Evolutionary conservation across 2,329 filamentous ascomycete species (phyloP).

Genomic region (Sclerotinia spermophila): DNA sequence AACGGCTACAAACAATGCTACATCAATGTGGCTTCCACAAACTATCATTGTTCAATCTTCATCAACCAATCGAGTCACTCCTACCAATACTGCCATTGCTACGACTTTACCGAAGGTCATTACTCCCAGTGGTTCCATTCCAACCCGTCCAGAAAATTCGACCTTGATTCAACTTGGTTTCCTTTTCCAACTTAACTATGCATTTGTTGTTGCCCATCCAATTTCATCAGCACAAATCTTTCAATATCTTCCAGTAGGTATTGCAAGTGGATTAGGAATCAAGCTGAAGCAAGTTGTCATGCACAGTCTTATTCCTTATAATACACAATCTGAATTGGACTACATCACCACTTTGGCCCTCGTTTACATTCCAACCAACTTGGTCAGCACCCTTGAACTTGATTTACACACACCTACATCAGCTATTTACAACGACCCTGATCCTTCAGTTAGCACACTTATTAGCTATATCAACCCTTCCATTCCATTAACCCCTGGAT

Average conservation of each 20-base stretch:
- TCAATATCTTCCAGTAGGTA: conserved; percentile 65
- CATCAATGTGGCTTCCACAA: conserved; percentile 29
- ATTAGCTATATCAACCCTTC: conserved; percentile 80
- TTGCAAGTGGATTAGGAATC: conserved; percentile 49
- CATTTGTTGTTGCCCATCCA: conserved; percentile 69
- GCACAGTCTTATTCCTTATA: conserved; percentile 69
- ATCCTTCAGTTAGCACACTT: conserved; percentile 64
- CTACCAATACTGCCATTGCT: conserved; percentile 30
- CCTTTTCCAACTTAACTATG: conserved; percentile 74
- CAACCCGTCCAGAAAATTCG: conserved; percentile 49
- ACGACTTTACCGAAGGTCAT: conserved; percentile 33
- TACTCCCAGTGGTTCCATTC: conserved; percentile 28
- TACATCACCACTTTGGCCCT: conserved; percentile 81
- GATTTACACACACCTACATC: conserved; percentile 70
- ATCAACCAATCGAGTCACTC: conserved; percentile 21
- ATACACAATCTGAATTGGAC: conserved; percentile 64
- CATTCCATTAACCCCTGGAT: conserved; percentile 51
- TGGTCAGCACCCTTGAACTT: conserved; percentile 64
- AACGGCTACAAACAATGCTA: conserved; percentile 30
- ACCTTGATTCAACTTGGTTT: conserved; percentile 83
- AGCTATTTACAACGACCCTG: conserved; percentile 67
- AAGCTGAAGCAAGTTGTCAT: conserved; percentile 55
- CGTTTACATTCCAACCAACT: conserved; percentile 68
- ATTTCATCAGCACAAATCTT: conserved; percentile 84
- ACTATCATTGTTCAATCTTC: conserved; percentile 27